Conservation (phyloP, 352 stramenopile species). For the Phytophthora lateralis region DNA sequence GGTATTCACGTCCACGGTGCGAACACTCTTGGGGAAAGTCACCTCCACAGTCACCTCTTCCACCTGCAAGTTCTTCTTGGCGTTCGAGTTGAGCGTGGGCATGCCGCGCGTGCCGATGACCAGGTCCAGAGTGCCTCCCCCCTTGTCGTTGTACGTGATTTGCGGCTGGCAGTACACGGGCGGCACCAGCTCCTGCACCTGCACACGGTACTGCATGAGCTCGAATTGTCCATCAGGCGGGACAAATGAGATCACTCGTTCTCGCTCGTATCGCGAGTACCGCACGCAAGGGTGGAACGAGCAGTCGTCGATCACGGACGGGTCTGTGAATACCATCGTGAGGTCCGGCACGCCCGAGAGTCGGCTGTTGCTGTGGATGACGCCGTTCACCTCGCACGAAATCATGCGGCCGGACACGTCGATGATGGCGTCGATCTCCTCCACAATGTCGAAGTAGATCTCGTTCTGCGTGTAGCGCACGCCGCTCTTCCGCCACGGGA, state of each 20-base stretch:
- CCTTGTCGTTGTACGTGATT: slow-evolving; percentile 83
- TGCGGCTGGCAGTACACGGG: slow-evolving; percentile 91
- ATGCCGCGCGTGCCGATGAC: slow-evolving; percentile 77
- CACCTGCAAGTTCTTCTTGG: slow-evolving; percentile 78
- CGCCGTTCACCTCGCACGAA: slow-evolving; percentile 94
- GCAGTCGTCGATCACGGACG: slow-evolving; percentile 97
- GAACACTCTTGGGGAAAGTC: slow-evolving; percentile 96
- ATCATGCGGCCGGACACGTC: slow-evolving; percentile 91
- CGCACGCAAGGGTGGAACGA: slow-evolving; percentile 98
- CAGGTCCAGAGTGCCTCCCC: slow-evolving; percentile 68
- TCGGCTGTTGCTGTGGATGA: slow-evolving; percentile 95
- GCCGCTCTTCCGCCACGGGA: slow-evolving; percentile 96
- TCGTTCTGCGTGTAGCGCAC: slow-evolving; percentile 98
- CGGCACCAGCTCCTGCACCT: slow-evolving; percentile 82
- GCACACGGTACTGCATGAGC: slow-evolving; percentile 89
- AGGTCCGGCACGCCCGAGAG: slow-evolving; percentile 97
- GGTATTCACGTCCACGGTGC: slow-evolving; percentile 94
- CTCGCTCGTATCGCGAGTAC: slow-evolving; percentile 95
- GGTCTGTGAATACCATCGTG: slow-evolving; percentile 96
- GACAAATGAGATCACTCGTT: slow-evolving; percentile 97
- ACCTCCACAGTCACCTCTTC: slow-evolving; percentile 95
- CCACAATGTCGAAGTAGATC: slow-evolving; percentile 99
- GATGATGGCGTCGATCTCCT: slow-evolving; percentile 98
- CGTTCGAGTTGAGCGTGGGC: slow-evolving; percentile 79
- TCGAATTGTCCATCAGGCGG: slow-evolving; percentile 98